These are phyloP conservation scores for Schizosaccharomyces lindneri DNA, from an alignment of 805 yeast genomes.

Conservation along the genomic window DNA sequence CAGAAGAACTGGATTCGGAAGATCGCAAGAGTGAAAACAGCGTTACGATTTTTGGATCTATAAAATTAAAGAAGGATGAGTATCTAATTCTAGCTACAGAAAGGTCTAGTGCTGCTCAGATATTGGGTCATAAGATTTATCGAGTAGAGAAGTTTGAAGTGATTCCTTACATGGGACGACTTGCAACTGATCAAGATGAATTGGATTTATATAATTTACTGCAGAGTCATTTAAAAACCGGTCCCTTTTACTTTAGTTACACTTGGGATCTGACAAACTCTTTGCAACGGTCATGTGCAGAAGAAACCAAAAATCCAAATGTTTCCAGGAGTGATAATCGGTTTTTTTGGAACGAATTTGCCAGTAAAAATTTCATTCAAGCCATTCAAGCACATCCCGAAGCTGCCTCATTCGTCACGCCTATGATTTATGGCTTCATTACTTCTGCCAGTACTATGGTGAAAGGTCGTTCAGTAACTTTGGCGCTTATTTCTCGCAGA, in stretches of 20 bases:
- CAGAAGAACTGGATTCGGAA: not conserved
- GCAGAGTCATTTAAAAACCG: conserved; percentile 37
- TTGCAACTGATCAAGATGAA: conserved; percentile 13
- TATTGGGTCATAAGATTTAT: conserved; percentile 31
- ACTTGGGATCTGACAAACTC: conserved; percentile 66
- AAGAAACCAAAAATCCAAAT: not conserved
- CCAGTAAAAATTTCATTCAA: conserved; percentile 27
- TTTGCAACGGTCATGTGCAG: conserved; percentile 25
- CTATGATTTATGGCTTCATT: conserved; percentile 55
- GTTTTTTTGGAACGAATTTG: conserved; percentile 74
- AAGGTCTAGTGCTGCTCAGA: conserved; percentile 36
- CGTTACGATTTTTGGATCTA: conserved; percentile 24
- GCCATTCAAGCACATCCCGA: conserved; percentile 18
- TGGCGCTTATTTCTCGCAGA: conserved; percentile 32
- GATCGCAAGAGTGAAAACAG: not conserved
- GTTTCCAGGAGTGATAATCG: conserved; percentile 29
- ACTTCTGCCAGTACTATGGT: not conserved
- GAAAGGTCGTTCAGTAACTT: not conserved
- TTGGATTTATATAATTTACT: conserved; percentile 30
- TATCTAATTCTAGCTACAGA: conserved; percentile 49
- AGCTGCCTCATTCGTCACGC: conserved; percentile 35
- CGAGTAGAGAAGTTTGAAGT: conserved; percentile 28
- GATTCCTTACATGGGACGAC: conserved; percentile 19
- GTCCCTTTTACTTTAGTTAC: conserved; percentile 45
- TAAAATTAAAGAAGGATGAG: conserved; percentile 38